A percentile compares a stretch with the other conserved stretches of the same genome.
Conservation (phyloP, 1,284 basidiomycete genomes). For the Apiotrichum gamsii region DNA sequence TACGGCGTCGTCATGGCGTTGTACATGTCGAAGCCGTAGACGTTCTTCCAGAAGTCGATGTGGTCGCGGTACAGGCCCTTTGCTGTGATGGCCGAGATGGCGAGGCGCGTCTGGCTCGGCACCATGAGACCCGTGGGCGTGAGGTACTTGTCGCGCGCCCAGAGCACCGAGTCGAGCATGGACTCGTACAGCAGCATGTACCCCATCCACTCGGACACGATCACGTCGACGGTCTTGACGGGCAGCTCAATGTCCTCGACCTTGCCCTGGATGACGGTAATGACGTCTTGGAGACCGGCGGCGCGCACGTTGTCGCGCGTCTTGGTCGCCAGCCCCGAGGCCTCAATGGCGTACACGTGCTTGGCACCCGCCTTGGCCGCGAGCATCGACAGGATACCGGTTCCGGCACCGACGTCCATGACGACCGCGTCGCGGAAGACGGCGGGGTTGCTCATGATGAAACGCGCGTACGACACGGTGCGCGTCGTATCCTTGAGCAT, state of each 20-base stretch:
- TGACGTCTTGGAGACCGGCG: conserved; percentile 69
- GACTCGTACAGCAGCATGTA: conserved; percentile 90
- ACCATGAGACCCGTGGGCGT: conserved; percentile 73
- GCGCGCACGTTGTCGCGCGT: conserved; percentile 72
- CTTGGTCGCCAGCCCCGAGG: conserved; percentile 76
- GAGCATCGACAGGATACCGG: conserved; percentile 86
- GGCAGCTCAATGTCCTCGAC: conserved; percentile 70
- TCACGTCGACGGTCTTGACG: conserved; percentile 78
- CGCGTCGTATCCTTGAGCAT: conserved; percentile 76
- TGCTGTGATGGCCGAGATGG: conserved; percentile 72
- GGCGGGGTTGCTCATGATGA: conserved; percentile 76
- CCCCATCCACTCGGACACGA: conserved; percentile 97
- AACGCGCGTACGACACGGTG: conserved; percentile 86
- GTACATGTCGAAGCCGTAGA: conserved; percentile 84
- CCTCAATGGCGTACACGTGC: conserved; percentile 89
- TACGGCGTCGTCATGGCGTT: conserved; percentile 59
- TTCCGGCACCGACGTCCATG: conserved; percentile 92
- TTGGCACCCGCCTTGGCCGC: conserved; percentile 88
- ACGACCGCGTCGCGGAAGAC: conserved; percentile 82
- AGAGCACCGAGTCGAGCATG: conserved; percentile 91
- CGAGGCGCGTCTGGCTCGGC: conserved; percentile 82
- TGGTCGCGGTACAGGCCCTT: conserved; percentile 69
- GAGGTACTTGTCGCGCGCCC: conserved; percentile 45
- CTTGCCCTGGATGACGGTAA: conserved; percentile 81
- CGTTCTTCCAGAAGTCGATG: conserved; percentile 80